These are phyloP conservation scores for Hamamelis virginiana DNA, from an alignment of 164 flowering plant genomes.

Conservation along the genomic window DNA sequence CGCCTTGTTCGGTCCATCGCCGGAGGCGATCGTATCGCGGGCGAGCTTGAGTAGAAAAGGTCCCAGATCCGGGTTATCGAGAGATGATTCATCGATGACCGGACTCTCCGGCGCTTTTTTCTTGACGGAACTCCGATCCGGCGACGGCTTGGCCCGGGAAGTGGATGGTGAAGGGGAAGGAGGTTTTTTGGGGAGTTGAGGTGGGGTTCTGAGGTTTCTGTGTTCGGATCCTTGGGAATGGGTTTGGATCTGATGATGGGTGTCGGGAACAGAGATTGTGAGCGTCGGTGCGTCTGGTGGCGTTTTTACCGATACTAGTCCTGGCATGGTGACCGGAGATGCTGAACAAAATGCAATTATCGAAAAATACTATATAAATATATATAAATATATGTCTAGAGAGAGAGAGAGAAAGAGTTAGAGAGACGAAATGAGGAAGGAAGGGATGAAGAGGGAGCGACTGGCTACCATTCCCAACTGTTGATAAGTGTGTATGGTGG, in stretches of 20 bases:
- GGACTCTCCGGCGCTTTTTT: conserved; percentile 48
- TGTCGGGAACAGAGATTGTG: conserved; percentile 42
- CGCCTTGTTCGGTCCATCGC: conserved; percentile 85
- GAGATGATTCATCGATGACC: conserved; percentile 53
- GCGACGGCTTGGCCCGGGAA: conserved; percentile 70
- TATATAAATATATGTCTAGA: background rate
- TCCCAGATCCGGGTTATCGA: conserved; percentile 98
- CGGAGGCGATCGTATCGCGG: conserved; percentile 88
- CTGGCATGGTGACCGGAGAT: conserved; percentile 45
- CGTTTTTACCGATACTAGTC: conserved; percentile 69
- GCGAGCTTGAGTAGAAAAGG: conserved; percentile 91
- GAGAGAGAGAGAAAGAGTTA: background rate
- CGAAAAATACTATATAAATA: background rate
- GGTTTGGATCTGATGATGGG: conserved; percentile 26
- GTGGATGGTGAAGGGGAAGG: conserved; percentile 73
- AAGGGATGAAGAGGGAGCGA: background rate
- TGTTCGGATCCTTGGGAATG: conserved; percentile 21
- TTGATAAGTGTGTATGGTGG: too few species aligned
- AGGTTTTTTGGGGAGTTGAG: conserved; percentile 49
- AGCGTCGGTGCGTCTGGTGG: conserved; percentile 64
- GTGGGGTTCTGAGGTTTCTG: conserved; percentile 27
- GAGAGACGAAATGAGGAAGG: background rate
- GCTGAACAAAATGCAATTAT: background rate
- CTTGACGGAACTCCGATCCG: conserved; percentile 51
- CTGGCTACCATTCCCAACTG: background rate